Evolutionary conservation across 768 basidiomycete species (phyloP).

Genomic region (Collybia sordida): DNA sequence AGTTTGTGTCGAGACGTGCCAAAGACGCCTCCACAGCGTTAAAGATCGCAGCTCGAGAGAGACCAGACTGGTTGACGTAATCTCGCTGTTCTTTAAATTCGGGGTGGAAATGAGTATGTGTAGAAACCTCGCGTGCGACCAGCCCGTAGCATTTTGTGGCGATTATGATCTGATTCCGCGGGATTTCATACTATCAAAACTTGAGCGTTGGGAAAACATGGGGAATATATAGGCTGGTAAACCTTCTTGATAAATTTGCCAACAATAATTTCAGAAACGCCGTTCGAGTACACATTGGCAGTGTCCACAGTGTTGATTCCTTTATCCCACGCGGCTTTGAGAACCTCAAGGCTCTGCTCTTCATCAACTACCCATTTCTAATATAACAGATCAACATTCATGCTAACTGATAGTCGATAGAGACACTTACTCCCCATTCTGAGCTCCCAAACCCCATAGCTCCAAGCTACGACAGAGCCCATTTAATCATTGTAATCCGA

Average conservation of each 20-base stretch:
- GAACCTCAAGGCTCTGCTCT: not conserved
- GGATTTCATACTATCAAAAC: slow-evolving; percentile 6
- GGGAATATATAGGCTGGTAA: not conserved
- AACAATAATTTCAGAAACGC: not conserved
- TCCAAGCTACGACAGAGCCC: not conserved
- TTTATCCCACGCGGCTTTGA: not conserved
- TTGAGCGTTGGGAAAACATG: not conserved
- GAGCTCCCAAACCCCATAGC: not conserved
- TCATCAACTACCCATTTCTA: slow-evolving; percentile 2
- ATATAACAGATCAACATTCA: not conserved
- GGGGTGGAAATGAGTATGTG: not conserved
- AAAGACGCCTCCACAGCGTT: slow-evolving; percentile 29
- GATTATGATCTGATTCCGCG: slow-evolving; percentile 11
- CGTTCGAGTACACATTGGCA: not conserved
- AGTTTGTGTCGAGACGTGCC: slow-evolving; percentile 23
- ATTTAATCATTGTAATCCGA: too few species aligned
- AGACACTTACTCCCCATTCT: slow-evolving; percentile 1
- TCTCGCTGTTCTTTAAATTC: slow-evolving; percentile 8
- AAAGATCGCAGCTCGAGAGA: slow-evolving; percentile 27
- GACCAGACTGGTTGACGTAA: slow-evolving; percentile 16
- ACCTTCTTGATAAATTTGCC: not conserved
- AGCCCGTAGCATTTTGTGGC: slow-evolving; percentile 11
- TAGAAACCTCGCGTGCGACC: slow-evolving; percentile 6
- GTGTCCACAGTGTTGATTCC: too few species aligned
- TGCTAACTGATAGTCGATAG: not conserved